Percentiles rank a stretch among this genome's conserved stretches.
phyloP scores from a whole-genome alignment of 2,329 filamentous ascomycete genomes.

The Sordariomycetes sp. region DNA sequence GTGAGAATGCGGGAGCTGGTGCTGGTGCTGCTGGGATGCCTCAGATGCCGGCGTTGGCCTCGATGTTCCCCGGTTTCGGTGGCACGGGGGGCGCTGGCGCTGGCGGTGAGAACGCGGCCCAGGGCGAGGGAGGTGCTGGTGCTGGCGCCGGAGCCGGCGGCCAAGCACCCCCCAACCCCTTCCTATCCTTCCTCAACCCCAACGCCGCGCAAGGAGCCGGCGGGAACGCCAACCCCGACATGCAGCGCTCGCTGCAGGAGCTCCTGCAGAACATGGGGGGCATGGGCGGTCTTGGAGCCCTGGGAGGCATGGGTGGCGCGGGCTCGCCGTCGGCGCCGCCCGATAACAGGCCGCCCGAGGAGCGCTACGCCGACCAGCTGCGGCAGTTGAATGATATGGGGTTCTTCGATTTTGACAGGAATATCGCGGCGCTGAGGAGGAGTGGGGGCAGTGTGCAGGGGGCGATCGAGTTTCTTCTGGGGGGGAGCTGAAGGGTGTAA shows the following conservation, averaged over 20 bases:
- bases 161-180: constrained; percentile 1
- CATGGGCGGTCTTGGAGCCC: constrained; percentile 6
- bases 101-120: background rate
- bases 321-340: constrained; percentile 31
- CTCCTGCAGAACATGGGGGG: constrained; percentile 1
- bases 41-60: background rate
- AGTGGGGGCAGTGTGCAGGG: constrained; percentile 92
- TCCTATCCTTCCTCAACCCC: constrained; percentile 2
- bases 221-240: constrained; percentile 1
- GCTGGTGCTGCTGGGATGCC: background rate
- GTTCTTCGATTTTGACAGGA: constrained; percentile 92
- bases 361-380: constrained; percentile 82
- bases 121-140: background rate
- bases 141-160: background rate
- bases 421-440: constrained; percentile 76
- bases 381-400: constrained; percentile 97
- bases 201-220: background rate
- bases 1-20: constrained; percentile 11
- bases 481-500: constrained; percentile 4
- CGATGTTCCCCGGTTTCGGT: constrained; percentile 3
- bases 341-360: constrained; percentile 86
- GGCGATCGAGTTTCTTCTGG: constrained; percentile 66
- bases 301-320: constrained; percentile 8
- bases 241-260: constrained; percentile 3
- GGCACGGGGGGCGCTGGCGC: constrained; percentile 12